phyloP scores from a whole-genome alignment of 116 monocot species.

The Cymodocea nodosa region DNA sequence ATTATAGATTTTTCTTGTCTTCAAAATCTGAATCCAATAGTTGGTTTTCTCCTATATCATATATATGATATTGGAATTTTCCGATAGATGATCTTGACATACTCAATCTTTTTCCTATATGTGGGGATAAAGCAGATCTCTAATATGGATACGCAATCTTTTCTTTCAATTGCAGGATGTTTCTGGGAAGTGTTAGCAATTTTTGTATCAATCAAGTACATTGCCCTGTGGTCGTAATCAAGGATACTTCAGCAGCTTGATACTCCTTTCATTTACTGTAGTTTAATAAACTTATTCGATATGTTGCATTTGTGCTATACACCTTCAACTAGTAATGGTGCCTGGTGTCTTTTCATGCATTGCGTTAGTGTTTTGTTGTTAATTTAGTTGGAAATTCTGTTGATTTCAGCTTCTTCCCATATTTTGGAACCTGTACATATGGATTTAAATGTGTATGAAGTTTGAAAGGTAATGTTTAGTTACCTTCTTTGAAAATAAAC shows the following conservation, averaged over 20 bases:
- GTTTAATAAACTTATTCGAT: background rate
- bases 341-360: background rate
- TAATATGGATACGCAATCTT: background rate
- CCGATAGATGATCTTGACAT: no score
- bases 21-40: no score
- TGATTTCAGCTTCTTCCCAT: no score
- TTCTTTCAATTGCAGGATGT: slow-evolving; percentile 36
- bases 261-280: background rate
- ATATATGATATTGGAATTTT: no score
- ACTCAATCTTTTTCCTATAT: no score
- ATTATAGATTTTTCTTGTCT: no score
- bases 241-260: slow-evolving; percentile 15
- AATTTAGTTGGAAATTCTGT: no score
- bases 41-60: no score
- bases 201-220: slow-evolving; percentile 53
- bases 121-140: background rate
- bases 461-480: background rate
- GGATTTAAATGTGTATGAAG: background rate
- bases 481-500: background rate
- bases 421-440: background rate
- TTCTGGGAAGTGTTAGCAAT: slow-evolving; percentile 65
- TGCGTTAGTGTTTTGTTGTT: no score
- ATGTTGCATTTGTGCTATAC: background rate
- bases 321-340: background rate
- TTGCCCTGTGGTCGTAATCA: slow-evolving; percentile 55